phyloP scores from a whole-genome alignment of 306 rosid genomes.

The Dalbergia cochinchinensis region DNA sequence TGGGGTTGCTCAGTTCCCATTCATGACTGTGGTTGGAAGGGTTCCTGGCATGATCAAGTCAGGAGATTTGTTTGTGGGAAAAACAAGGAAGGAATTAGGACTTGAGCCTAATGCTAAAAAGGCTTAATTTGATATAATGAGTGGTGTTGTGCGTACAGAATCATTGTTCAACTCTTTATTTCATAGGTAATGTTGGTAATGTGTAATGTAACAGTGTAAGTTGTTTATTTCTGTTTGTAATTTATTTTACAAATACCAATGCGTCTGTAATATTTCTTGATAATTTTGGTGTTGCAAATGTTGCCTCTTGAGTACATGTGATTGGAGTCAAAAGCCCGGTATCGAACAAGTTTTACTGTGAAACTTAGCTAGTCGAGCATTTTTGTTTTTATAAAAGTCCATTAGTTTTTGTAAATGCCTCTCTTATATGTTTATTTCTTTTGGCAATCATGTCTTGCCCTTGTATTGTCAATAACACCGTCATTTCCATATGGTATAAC shows the following conservation, averaged over 20 bases:
- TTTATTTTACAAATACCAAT: constrained; percentile 19
- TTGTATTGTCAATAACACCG: too few relatives aligned
- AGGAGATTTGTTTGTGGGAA: constrained; percentile 84
- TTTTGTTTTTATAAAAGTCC: too few relatives aligned
- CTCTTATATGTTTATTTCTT: neutral
- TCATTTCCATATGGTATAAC: neutral
- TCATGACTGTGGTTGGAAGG: constrained; percentile 66
- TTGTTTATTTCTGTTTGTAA: constrained; percentile 27
- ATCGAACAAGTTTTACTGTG: neutral
- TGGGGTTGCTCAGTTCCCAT: constrained; percentile 74
- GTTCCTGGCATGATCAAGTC: constrained; percentile 76
- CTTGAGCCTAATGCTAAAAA: constrained; percentile 54
- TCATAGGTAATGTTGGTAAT: constrained; percentile 11
- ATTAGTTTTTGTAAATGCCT: neutral
- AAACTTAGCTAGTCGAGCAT: neutral
- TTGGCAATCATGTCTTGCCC: neutral
- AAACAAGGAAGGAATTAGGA: constrained; percentile 76
- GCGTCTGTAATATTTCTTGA: constrained; percentile 30
- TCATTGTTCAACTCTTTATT: constrained; percentile 20
- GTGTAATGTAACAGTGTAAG: neutral
- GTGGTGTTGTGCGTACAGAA: constrained; percentile 28
- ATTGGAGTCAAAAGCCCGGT: neutral
- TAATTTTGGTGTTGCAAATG: constrained; percentile 36
- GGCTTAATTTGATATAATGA: constrained; percentile 21
- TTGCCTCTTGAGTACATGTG: constrained; percentile 1